Percentiles rank a stretch among this genome's conserved stretches.
These are phyloP conservation scores for Verticillium klebahnii DNA, from an alignment of 2,329 filamentous ascomycete species.

Conservation along the genomic window DNA sequence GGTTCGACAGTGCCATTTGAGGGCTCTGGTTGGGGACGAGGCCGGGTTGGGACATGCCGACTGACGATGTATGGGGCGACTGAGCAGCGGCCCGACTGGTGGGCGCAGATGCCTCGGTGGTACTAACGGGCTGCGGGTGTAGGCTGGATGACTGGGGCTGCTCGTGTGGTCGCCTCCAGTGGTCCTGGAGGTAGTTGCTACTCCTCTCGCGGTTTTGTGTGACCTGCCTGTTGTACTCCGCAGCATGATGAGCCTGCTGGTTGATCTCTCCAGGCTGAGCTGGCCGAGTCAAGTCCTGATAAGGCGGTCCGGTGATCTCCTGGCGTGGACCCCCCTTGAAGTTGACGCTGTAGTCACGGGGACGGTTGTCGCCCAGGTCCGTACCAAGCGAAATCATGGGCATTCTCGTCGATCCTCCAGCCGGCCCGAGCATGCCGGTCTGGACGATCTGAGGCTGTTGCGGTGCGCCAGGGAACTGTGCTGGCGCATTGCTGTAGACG, in stretches of 20 bases:
- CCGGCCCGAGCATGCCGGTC: slow-evolving; percentile 64
- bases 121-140: slow-evolving; percentile 38
- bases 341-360: slow-evolving; percentile 73
- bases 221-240: slow-evolving; percentile 84
- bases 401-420: slow-evolving; percentile 61
- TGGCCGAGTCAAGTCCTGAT: slow-evolving; percentile 79
- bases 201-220: slow-evolving; percentile 77
- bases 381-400: slow-evolving; percentile 80
- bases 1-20: slow-evolving; percentile 58
- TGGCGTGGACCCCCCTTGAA: slow-evolving; percentile 75
- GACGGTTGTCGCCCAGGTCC: slow-evolving; percentile 71
- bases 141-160: slow-evolving; percentile 51
- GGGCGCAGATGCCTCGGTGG: slow-evolving; percentile 37
- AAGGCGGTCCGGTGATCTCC: slow-evolving; percentile 81
- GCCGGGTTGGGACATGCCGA: slow-evolving; percentile 50
- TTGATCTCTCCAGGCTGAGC: slow-evolving; percentile 74
- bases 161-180: slow-evolving; percentile 82
- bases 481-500: slow-evolving; percentile 74
- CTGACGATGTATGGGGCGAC: slow-evolving; percentile 52
- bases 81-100: slow-evolving; percentile 47
- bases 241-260: slow-evolving; percentile 80
- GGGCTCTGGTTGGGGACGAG: slow-evolving; percentile 59
- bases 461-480: slow-evolving; percentile 60
- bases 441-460: slow-evolving; percentile 68
- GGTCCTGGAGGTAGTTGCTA: slow-evolving; percentile 70